Base-by-base conservation (phyloP, 805 yeast species). In the Kluyveromyces aestuarii region DNA sequence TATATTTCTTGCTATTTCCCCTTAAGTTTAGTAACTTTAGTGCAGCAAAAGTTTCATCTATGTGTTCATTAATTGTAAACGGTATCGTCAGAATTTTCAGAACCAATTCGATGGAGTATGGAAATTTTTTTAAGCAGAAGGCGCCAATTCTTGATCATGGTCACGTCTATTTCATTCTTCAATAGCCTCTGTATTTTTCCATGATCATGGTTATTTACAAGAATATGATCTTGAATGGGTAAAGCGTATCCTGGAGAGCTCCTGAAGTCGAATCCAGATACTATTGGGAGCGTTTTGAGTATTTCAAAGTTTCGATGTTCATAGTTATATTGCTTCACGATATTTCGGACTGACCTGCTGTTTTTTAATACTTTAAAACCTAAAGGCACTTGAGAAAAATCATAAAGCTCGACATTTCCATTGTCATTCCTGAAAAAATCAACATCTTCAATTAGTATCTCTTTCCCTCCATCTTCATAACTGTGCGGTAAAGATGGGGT, bases 241-340 rank as follows among this genome's bases (percentile, higher is more conserved):
- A 60, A 47, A 2, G 64, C 64, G 47, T 49, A 57, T 1, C 62
- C 64, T 5, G 58, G 56, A 36, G 47, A 57, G 37, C 53, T 50
- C 41, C 50, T 57, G 36, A 62, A 62, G 51, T 60, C 53, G 43
- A 61, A 62, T 1, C 66, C 67, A 38, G 56, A 53, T 6, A 62
- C 62, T 2, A 61, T 60, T 11, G 60, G 59, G 8, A 59, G 6
- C 35, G 49, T 59, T 27, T 52, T 51, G 1, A 61, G 50, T 16
- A 17, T 37, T 2, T 37, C 27, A 14, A 44, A 38, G 11, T 40
- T 40, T 18, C 38, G 46, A n/a, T 25, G 13, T 7, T 37, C 36
- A 36, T 40, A 50, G 45, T 58, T 57, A 21, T 51, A 52, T 13
- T 36, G 27, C 25, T 44, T 45, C 9, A 57, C 51, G 8, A 49